Evolutionary conservation across 495 filamentous ascomycete species (phyloP), one percentile per base, ranked within the genome.

Genomic region (Tuber melanosporum): DNA sequence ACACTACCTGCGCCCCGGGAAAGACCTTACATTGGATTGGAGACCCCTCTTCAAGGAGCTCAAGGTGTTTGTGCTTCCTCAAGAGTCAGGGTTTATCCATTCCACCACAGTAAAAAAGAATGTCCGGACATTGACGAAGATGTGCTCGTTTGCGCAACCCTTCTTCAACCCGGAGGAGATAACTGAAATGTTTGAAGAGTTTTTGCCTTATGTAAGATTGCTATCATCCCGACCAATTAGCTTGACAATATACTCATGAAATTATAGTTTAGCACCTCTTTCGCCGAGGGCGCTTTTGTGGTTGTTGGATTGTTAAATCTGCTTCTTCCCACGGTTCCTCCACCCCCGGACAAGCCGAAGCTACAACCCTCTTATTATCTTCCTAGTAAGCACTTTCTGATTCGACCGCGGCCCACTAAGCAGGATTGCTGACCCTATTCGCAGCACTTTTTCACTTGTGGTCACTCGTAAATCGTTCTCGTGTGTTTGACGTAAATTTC

Each of bases 21-120:
- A 93, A 79, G 96, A 99, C 81, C 86, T 99, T n/a, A 87, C 87
- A 17, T 85, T 99, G 72, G 94, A 98, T 84, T 99, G 95, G 95
- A 90, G 89, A 80, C 94, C 94, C 57, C 86, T 99, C 36, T 98
- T 91, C 89, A 92, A 93, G 77, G 94, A 98, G 83, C 84, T 98
- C 70, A 98, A 97, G 85, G 87, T 88, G 36, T 89, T 97, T 79
- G 94, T 98, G 17, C 86, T 99, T 22, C 96, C 95, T 0, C 88
- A 88, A 26, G 95, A 98, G 83, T 89, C 89, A 43, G 90, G 89
- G 76, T 87, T 90, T 81, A 86, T 89, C 73, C 89, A 90, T 82
- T 88, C 88, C 71, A 88, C 88, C 73, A 90, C 88, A 80, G 82
- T 89, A 62, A 92, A 91, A 84, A 88, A 90, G 36, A 93, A 90